Evolutionary conservation across 352 stramenopile species (phyloP).

Genomic region (Nothophytophthora sp.): DNA sequence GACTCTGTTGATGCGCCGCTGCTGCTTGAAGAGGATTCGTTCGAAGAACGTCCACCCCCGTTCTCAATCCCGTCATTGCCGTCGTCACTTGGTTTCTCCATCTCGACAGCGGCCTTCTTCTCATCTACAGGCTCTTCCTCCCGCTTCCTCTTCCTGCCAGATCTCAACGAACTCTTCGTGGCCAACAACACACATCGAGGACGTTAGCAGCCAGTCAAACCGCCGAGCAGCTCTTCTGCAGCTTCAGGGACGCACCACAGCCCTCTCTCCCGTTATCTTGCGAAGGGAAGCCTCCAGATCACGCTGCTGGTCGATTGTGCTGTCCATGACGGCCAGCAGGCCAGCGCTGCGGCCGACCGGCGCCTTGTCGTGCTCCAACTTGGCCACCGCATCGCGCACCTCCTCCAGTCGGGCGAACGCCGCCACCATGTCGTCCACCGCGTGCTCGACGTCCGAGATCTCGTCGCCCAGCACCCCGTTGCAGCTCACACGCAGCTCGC

Average conservation of each 20-base stretch:
- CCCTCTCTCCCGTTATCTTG: neutral
- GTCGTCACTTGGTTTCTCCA: no score
- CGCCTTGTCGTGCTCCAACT: slow-evolving; percentile 7
- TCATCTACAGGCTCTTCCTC: no score
- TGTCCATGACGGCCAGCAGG: neutral
- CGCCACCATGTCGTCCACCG: slow-evolving; percentile 1
- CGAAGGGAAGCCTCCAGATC: neutral
- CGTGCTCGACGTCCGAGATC: neutral
- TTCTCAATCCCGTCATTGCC: no score
- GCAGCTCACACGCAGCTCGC: neutral
- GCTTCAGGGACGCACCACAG: neutral
- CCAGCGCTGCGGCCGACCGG: slow-evolving; percentile 1
- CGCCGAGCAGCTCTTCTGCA: no score
- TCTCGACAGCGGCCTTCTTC: no score
- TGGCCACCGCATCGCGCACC: slow-evolving; percentile 8
- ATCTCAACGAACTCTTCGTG: no score
- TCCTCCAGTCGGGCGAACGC: slow-evolving; percentile 13
- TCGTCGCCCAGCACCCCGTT: slow-evolving; percentile 9
- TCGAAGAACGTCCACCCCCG: no score
- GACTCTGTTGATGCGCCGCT: no score
- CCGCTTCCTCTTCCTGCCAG: no score
- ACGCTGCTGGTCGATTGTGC: neutral
- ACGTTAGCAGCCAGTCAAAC: no score
- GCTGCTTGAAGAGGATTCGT: no score
- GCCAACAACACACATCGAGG: no score